Evolutionary conservation across 768 basidiomycete species (phyloP).

Genomic region (Lactifluus rugatus): DNA sequence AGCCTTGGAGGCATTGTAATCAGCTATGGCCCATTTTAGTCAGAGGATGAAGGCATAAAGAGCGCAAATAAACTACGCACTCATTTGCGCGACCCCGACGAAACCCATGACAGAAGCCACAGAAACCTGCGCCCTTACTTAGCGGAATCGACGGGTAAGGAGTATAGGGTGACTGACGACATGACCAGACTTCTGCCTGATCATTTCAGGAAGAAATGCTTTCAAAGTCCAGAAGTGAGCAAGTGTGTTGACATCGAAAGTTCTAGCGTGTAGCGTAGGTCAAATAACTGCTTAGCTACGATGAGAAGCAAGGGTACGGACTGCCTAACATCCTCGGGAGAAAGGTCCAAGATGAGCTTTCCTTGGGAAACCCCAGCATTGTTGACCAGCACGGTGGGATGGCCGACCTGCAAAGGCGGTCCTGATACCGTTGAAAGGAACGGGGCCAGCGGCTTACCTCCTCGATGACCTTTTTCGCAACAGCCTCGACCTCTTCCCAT

Average conservation of each 20-base stretch:
- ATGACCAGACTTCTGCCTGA: slow-evolving; percentile 71
- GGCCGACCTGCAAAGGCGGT: slow-evolving; percentile 51
- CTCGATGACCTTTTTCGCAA: slow-evolving; percentile 61
- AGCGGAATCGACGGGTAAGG: background rate
- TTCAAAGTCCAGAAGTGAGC: slow-evolving; percentile 90
- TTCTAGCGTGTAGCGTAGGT: slow-evolving; percentile 42
- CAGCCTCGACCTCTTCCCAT: slow-evolving; percentile 71
- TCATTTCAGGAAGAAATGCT: slow-evolving; percentile 84
- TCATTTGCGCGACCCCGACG: slow-evolving; percentile 64
- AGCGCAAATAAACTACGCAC: slow-evolving; percentile 34
- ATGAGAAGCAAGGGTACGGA: slow-evolving; percentile 28
- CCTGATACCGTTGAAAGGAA: background rate
- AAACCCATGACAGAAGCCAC: slow-evolving; percentile 68
- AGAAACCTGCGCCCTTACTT: slow-evolving; percentile 44
- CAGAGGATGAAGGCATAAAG: background rate
- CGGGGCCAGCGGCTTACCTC: slow-evolving; percentile 43
- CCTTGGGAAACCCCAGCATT: slow-evolving; percentile 94
- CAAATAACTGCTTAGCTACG: background rate
- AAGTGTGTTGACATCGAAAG: slow-evolving; percentile 80
- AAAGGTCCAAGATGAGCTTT: slow-evolving; percentile 72
- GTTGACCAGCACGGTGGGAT: slow-evolving; percentile 86
- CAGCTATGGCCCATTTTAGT: slow-evolving; percentile 37
- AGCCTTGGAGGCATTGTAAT: slow-evolving; percentile 90
- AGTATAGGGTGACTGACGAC: slow-evolving; percentile 44
- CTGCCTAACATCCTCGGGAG: slow-evolving; percentile 72